Conservation (phyloP, 1,284 basidiomycete genomes). For the Cutaneotrichosporon sp. region DNA sequence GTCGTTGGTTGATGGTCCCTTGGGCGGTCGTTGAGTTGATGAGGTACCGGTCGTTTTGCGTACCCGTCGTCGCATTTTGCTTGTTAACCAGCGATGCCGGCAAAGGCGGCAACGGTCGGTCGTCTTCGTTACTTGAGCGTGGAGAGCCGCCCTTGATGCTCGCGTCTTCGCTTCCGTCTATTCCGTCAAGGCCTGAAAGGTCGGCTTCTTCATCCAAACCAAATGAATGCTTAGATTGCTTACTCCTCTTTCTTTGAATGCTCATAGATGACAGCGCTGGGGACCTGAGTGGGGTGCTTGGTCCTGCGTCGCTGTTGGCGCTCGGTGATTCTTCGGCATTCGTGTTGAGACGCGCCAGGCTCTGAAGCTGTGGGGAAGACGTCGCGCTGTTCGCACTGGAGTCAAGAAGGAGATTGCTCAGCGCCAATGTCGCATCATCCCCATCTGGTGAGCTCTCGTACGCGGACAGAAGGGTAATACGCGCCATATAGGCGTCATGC, state of each 20-base stretch:
- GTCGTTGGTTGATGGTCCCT: conserved; percentile 39
- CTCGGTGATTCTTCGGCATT: conserved; percentile 1
- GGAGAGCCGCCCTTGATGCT: conserved; percentile 4
- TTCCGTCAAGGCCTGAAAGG: conserved; percentile 27
- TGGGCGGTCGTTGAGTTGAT: conserved; percentile 32
- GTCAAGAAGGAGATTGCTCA: conserved; percentile 4
- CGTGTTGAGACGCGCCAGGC: not conserved
- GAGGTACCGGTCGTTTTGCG: conserved; percentile 14
- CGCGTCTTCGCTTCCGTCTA: conserved; percentile 9
- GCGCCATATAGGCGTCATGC: conserved; percentile 48
- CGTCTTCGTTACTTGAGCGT: conserved; percentile 5
- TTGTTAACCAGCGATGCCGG: conserved; percentile 8
- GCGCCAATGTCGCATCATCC: not conserved
- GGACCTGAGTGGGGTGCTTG: conserved; percentile 8
- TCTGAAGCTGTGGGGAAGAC: not conserved
- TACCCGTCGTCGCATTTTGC: not conserved
- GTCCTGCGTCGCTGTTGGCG: conserved; percentile 6
- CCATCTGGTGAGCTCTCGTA: conserved; percentile 24
- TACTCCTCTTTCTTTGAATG: conserved; percentile 1
- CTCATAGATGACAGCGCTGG: conserved; percentile 6
- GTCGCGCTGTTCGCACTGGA: not conserved
- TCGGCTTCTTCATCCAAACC: conserved; percentile 33
- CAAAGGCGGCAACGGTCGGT: conserved; percentile 25
- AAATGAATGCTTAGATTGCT: conserved; percentile 19
- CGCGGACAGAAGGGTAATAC: conserved; percentile 39